Evolutionary conservation across 108 stramenopile species (phyloP).

Genomic region (Craspedostauros australis): DNA sequence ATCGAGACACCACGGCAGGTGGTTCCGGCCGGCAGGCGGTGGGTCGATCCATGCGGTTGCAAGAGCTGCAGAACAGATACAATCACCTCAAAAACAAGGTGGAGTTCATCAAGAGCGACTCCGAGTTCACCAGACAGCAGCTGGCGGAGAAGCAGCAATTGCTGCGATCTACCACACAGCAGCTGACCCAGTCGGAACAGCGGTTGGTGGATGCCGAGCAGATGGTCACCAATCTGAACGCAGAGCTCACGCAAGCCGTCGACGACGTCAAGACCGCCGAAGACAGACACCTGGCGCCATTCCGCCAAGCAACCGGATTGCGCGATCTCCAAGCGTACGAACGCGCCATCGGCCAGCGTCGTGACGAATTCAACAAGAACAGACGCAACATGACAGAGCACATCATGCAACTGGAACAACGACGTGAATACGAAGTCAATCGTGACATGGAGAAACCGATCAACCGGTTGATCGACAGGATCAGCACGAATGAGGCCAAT

Average conservation of each 20-base stretch:
- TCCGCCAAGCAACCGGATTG: slow-evolving; percentile 78
- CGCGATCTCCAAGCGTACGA: slow-evolving; percentile 80
- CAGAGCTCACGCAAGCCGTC: slow-evolving; percentile 28
- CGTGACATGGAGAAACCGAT: slow-evolving; percentile 40
- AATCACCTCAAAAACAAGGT: slow-evolving; percentile 61
- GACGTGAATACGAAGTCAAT: slow-evolving; percentile 47
- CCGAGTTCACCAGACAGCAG: slow-evolving; percentile 67
- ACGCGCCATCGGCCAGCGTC: slow-evolving; percentile 67
- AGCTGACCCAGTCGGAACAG: slow-evolving; percentile 42
- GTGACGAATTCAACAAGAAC: slow-evolving; percentile 75
- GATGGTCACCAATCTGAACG: slow-evolving; percentile 40
- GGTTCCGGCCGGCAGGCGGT: slow-evolving; percentile 30
- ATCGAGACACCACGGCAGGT: slow-evolving; percentile 40
- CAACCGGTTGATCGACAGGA: slow-evolving; percentile 22
- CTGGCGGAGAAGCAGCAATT: slow-evolving; percentile 61
- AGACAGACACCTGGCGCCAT: slow-evolving; percentile 69
- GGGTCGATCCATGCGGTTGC: slow-evolving; percentile 34
- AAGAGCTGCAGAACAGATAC: slow-evolving; percentile 71
- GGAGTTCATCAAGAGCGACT: slow-evolving; percentile 70
- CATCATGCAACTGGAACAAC: slow-evolving; percentile 59
- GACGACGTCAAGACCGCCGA: slow-evolving; percentile 66
- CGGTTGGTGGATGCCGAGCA: slow-evolving; percentile 37
- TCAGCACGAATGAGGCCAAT: slow-evolving; percentile 43
- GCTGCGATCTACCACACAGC: slow-evolving; percentile 41
- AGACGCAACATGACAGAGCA: slow-evolving; percentile 65